These are phyloP conservation scores for Linum tenue DNA, from an alignment of 345 rosid genomes.

Conservation along the genomic window DNA sequence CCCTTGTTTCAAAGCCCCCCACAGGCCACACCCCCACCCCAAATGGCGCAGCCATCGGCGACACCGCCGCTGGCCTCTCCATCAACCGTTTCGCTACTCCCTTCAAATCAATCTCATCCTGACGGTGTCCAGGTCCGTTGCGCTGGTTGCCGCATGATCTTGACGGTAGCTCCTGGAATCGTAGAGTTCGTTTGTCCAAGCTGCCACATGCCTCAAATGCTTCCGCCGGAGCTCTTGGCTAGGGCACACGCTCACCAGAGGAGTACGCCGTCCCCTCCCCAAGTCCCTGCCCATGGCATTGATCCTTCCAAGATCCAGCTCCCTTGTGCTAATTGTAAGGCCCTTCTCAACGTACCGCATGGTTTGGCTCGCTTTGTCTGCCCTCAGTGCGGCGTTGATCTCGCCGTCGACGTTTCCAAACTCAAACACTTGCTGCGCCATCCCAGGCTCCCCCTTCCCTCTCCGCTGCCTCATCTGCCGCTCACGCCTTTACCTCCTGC, in stretches of 20 bases:
- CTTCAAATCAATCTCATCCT: slow-evolving; percentile 17
- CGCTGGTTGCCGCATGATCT: slow-evolving; percentile 83
- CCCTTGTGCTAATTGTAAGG: slow-evolving; percentile 90
- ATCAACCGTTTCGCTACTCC: slow-evolving; percentile 33
- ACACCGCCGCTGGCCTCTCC: slow-evolving; percentile 37
- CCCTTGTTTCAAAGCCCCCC: background rate
- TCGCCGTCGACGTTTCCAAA: slow-evolving; percentile 70
- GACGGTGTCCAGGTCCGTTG: slow-evolving; percentile 83
- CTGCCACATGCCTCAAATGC: slow-evolving; percentile 87
- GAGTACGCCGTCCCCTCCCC: slow-evolving; percentile 19
- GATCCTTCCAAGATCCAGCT: slow-evolving; percentile 97
- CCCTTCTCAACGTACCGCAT: slow-evolving; percentile 86
- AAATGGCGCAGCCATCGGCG: slow-evolving; percentile 67
- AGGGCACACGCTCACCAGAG: slow-evolving; percentile 28
- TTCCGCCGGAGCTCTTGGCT: slow-evolving; percentile 80
- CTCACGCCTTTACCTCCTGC: slow-evolving; percentile 11
- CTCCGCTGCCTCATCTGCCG: slow-evolving; percentile 12
- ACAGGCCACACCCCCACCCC: background rate
- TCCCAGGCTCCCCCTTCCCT: slow-evolving; percentile 21
- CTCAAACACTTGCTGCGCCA: slow-evolving; percentile 42
- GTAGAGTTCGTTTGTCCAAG: slow-evolving; percentile 78
- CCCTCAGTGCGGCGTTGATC: slow-evolving; percentile 84
- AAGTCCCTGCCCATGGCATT: slow-evolving; percentile 82
- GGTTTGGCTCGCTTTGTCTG: slow-evolving; percentile 77
- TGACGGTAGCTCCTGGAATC: slow-evolving; percentile 58